Evolutionary conservation across 352 stramenopile genomes (phyloP).

Genomic region (Globisporangium apiculatum): DNA sequence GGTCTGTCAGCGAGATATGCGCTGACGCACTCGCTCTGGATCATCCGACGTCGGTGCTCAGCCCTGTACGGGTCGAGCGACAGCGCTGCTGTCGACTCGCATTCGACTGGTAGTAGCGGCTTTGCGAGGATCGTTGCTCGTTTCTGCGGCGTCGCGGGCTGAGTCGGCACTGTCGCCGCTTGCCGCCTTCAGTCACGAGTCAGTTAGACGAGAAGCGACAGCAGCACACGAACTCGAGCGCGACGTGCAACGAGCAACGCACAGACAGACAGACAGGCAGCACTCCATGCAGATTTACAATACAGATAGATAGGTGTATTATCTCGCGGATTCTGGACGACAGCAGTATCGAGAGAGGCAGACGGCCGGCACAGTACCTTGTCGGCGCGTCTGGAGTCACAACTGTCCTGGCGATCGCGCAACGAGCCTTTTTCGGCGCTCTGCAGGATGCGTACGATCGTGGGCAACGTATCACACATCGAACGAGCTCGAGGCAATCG

Average conservation of each 20-base stretch:
- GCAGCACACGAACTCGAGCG: background rate
- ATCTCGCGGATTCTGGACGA: slow-evolving; percentile 3
- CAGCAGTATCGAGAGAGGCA: slow-evolving; percentile 2
- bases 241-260: background rate
- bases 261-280: slow-evolving; percentile 1
- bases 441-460: slow-evolving; percentile 17
- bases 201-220: background rate
- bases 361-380: slow-evolving; percentile 26
- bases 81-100: background rate
- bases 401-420: slow-evolving; percentile 11
- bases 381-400: slow-evolving; percentile 20
- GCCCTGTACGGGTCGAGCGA: slow-evolving; percentile 49
- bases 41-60: slow-evolving; percentile 38
- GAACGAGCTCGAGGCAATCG: background rate
- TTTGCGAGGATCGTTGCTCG: background rate
- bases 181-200: slow-evolving; percentile 7
- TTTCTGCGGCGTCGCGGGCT: slow-evolving; percentile 3
- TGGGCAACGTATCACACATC: slow-evolving; percentile 5
- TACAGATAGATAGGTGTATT: slow-evolving; percentile 20
- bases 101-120: slow-evolving; percentile 1
- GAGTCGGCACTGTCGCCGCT: background rate
- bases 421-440: slow-evolving; percentile 21
- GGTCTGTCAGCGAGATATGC: slow-evolving; percentile 34
- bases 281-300: slow-evolving; percentile 3
- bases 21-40: slow-evolving; percentile 31